Evolutionary conservation across 2,329 filamentous ascomycete genomes (phyloP).

Genomic region (Talaromyces pinophilus): DNA sequence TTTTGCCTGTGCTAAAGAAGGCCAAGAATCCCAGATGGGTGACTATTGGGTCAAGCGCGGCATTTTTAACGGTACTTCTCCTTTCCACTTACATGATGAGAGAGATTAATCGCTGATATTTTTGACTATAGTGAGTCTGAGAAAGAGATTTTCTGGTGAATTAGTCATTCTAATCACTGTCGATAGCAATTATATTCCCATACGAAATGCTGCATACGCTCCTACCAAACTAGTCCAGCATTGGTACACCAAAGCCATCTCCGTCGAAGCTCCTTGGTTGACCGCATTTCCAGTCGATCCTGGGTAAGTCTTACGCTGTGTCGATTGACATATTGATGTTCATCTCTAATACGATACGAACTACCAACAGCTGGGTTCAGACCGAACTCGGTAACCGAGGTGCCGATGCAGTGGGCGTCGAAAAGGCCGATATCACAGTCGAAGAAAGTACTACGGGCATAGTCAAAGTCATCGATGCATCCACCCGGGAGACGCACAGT

Average conservation of each 20-base stretch:
- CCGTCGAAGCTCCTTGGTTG: constrained; percentile 20
- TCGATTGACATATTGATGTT: neutral
- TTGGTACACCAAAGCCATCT: constrained; percentile 24
- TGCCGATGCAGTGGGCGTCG: constrained; percentile 24
- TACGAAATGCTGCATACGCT: constrained; percentile 25
- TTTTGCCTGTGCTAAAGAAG: constrained; percentile 22
- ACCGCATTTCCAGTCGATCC: constrained; percentile 28
- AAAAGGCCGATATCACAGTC: constrained; percentile 27
- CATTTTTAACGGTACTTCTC: neutral
- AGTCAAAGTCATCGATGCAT: constrained; percentile 27
- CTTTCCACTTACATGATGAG: neutral
- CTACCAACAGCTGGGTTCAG: constrained; percentile 27
- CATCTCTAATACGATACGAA: neutral
- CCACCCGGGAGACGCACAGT: constrained; percentile 22
- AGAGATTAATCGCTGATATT: neutral
- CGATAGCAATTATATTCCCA: constrained; percentile 21
- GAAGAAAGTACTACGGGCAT: constrained; percentile 28
- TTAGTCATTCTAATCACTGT: neutral
- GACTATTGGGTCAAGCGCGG: constrained; percentile 24
- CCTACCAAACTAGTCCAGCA: constrained; percentile 26
- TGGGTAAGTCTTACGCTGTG: constrained; percentile 17
- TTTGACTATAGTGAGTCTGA: neutral
- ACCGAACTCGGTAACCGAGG: constrained; percentile 30
- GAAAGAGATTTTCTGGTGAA: neutral
- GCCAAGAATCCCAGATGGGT: constrained; percentile 25